These are phyloP conservation scores for Ulota crispa DNA, from an alignment of 225 moss, liverwort and hornwort species.

Conservation along the genomic window DNA sequence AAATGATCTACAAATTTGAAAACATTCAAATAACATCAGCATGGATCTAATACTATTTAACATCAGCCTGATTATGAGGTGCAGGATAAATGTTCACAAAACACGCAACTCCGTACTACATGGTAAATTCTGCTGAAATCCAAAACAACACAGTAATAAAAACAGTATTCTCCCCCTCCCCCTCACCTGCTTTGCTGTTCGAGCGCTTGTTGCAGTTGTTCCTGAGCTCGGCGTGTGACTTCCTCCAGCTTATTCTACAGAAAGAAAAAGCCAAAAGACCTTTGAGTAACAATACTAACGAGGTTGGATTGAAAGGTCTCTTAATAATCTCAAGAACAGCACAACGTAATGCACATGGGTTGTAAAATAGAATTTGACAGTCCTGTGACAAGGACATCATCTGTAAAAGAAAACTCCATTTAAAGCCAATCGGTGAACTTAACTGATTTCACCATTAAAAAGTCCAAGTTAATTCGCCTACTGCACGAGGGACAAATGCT, in stretches of 20 bases:
- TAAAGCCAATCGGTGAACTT: neutral
- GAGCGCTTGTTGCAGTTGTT: conserved; percentile 82
- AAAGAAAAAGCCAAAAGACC: conserved; percentile 9
- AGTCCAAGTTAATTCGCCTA: conserved; percentile 1
- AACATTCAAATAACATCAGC: neutral
- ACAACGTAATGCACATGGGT: neutral
- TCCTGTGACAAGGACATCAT: neutral
- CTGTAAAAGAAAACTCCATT: neutral
- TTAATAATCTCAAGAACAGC: neutral
- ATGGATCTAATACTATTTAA: neutral
- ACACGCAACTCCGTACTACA: neutral
- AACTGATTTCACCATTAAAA: neutral
- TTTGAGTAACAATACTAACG: conserved; percentile 11
- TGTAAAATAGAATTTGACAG: neutral
- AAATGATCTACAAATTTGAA: neutral
- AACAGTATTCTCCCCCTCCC: neutral
- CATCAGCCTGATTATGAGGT: neutral
- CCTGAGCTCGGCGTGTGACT: conserved; percentile 96
- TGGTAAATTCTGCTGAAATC: neutral
- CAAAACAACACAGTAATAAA: neutral
- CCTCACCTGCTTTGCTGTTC: conserved; percentile 83
- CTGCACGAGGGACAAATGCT: neutral
- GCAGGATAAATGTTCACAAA: neutral
- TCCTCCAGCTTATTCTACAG: conserved; percentile 93
- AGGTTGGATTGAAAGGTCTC: neutral